phyloP scores from a whole-genome alignment of 2,329 filamentous ascomycete species.

The Trichoderma sp. region DNA sequence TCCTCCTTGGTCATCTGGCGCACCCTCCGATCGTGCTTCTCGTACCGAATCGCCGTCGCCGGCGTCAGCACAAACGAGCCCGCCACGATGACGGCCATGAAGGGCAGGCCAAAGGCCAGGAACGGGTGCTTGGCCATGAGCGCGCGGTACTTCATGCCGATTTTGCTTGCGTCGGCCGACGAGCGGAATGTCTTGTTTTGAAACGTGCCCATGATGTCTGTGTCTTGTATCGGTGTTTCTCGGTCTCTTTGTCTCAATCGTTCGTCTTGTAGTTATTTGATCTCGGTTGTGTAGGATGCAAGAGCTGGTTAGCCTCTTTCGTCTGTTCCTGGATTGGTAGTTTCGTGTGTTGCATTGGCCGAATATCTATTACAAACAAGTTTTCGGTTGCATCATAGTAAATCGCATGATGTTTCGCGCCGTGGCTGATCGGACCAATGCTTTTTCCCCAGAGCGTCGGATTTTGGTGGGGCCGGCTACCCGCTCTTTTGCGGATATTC shows the following conservation, averaged over 20 bases:
- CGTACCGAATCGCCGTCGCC: constrained; percentile 90
- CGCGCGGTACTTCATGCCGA: constrained; percentile 77
- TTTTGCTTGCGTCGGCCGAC: constrained; percentile 65
- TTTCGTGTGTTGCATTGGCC: neutral
- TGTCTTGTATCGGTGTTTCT: neutral
- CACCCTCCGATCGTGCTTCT: constrained; percentile 88
- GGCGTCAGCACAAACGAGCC: constrained; percentile 95
- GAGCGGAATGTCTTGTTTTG: constrained; percentile 72
- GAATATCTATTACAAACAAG: neutral
- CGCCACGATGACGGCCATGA: constrained; percentile 84
- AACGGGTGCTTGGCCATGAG: constrained; percentile 81
- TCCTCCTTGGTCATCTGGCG: constrained; percentile 84
- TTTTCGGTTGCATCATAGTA: neutral
- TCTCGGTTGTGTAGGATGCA: neutral
- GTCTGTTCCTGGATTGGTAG: neutral
- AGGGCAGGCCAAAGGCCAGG: constrained; percentile 89
- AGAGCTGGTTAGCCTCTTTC: neutral
- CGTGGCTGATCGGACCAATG: constrained; percentile 23
- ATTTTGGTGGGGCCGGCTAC: constrained; percentile 20
- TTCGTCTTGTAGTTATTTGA: neutral
- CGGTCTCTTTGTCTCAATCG: neutral
- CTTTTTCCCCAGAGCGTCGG: constrained; percentile 19
- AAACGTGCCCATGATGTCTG: constrained; percentile 55
- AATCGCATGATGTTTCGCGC: constrained; percentile 8
- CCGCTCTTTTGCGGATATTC: neutral